phyloP scores from a whole-genome alignment of 805 yeast genomes.

The Ogataea paradorogensis region DNA sequence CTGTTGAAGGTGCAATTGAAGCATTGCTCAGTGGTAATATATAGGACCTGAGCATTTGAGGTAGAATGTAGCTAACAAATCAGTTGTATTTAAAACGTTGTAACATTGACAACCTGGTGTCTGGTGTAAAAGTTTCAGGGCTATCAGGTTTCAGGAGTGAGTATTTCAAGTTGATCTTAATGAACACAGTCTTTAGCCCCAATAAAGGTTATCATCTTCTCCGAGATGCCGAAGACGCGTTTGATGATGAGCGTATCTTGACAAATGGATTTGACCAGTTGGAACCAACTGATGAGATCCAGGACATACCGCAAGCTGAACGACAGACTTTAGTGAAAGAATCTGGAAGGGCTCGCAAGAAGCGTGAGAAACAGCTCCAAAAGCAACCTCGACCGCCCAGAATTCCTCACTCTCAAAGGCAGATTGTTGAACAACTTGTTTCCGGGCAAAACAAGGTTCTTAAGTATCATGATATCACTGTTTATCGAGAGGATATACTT shows the following conservation, averaged over 20 bases:
- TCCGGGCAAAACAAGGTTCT: slow-evolving; percentile 33
- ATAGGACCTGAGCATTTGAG: slow-evolving; percentile 22
- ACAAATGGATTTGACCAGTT: slow-evolving; percentile 45
- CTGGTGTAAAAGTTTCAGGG: not conserved
- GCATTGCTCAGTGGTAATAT: slow-evolving; percentile 66
- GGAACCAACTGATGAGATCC: slow-evolving; percentile 30
- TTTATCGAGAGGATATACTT: slow-evolving; percentile 56
- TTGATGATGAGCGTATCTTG: slow-evolving; percentile 10
- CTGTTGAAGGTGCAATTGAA: slow-evolving; percentile 95
- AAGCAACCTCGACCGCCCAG: slow-evolving; percentile 2
- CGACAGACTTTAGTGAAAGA: slow-evolving; percentile 3
- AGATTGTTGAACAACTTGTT: slow-evolving; percentile 2
- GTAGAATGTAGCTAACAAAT: not conserved
- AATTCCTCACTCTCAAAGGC: slow-evolving; percentile 1
- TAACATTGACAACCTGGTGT: not conserved
- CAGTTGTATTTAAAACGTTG: not conserved
- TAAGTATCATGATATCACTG: slow-evolving; percentile 54
- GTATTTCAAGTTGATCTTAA: slow-evolving; percentile 1
- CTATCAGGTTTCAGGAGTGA: slow-evolving; percentile 1
- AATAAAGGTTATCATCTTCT: slow-evolving; percentile 23
- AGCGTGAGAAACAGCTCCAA: slow-evolving; percentile 11
- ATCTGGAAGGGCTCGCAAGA: slow-evolving; percentile 15
- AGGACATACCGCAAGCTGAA: slow-evolving; percentile 8
- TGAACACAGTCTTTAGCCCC: slow-evolving; percentile 21
- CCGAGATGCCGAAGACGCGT: slow-evolving; percentile 13